Base-by-base conservation (phyloP, 352 stramenopile genomes). In the Globisporangium spinosum region DNA sequence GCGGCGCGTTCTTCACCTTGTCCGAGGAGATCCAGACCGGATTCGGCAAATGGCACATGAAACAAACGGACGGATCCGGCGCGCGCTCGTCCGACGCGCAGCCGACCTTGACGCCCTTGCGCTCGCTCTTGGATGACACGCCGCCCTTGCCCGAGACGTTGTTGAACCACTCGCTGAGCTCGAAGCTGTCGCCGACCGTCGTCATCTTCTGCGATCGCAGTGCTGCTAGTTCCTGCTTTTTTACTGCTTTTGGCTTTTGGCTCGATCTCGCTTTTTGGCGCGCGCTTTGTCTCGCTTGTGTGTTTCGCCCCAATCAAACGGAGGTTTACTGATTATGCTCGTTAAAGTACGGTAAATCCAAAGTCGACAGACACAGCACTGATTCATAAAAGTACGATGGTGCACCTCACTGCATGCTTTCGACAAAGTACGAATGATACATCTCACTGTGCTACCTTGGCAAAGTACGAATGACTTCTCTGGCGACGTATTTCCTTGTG, bases 91-190 rank as follows among this genome's bases (percentile, higher is more conserved):
- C 64, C 17, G 6, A 12, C 20, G 27, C 27, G 60, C 53, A 32
- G 22, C 64, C 67, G 22, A 82, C 76, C 12, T 72, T 90, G 53
- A 77, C 72, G 69, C 87, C 54, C 25, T 73, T 78, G 65, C 70
- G 67, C 73, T 78, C 60, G 67, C 69, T 58, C 67, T 79, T 58
- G 32, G 69, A 67, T 29, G 63, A 55, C 53, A 53, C 59, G 15
- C 29, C n/a, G 53, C 54, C 64, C 43, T 73, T 77, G 62, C 47
- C 38, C 5, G 65, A 62, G 51, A 70, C 53, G 55, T 57, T 73
- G 65, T 94, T 94, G 70, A 91, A 94, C 86, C 86, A 94, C 78
- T 87, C 83, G 72, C 84, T 91, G 40, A 93, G 77, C 77, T 91
- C 78, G 61, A 93, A 93, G 54, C 80, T 74, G 49, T 89, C 80